These are phyloP conservation scores for Silybum marianum DNA, from an alignment of 129 eudicot genomes.

Conservation along the genomic window DNA sequence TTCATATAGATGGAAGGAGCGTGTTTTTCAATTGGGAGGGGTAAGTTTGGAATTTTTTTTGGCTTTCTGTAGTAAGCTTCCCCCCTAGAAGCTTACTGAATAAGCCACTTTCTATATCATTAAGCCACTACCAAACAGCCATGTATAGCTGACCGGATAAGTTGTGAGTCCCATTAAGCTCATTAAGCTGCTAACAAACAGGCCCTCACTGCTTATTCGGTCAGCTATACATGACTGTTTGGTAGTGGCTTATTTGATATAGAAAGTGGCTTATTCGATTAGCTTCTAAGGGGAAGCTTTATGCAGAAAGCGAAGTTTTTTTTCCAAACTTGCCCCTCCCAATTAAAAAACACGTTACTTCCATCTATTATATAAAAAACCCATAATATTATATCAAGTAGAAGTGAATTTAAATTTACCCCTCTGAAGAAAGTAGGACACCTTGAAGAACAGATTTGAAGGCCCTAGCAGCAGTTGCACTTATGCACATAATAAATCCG, in stretches of 20 bases:
- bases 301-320: background rate
- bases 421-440: conserved; percentile 85
- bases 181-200: no score
- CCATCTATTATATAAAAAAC: background rate
- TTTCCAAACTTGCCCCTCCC: background rate
- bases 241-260: background rate
- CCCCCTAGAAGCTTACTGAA: no score
- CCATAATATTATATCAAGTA: background rate
- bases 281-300: background rate
- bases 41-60: no score
- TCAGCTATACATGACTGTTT: background rate
- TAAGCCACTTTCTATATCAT: no score
- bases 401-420: conserved; percentile 54
- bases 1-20: no score
- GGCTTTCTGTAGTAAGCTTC: no score
- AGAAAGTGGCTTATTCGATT: background rate
- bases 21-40: no score
- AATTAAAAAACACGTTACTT: background rate
- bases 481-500: conserved; percentile 90
- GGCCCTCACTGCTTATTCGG: background rate
- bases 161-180: no score
- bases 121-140: no score
- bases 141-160: no score
- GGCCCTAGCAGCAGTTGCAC: conserved; percentile 98
- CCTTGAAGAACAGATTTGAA: conserved; percentile 99